Conservation (phyloP, 331 rosid genomes). For the Stylosanthes scabra region DNA sequence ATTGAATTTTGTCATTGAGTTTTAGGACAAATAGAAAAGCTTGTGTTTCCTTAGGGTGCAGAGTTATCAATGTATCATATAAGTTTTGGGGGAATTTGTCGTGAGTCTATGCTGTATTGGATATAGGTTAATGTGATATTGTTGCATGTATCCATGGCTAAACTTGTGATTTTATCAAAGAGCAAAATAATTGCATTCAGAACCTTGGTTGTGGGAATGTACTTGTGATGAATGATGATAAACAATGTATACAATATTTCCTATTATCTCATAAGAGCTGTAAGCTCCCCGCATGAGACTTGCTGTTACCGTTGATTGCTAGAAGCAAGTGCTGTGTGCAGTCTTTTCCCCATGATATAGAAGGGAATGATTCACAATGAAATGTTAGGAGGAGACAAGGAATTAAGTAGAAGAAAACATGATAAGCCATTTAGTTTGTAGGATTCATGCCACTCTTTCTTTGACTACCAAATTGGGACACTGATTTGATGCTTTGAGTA, state of each 20-base stretch:
- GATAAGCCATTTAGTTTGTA: not conserved
- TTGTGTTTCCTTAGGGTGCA: slow-evolving; percentile 14
- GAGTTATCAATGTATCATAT: not conserved
- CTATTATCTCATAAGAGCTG: too few relatives aligned
- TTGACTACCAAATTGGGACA: not conserved
- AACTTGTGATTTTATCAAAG: slow-evolving; percentile 3
- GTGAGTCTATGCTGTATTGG: not conserved
- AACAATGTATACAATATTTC: not conserved
- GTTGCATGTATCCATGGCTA: not conserved
- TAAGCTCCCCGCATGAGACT: not conserved
- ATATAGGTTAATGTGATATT: slow-evolving; percentile 13
- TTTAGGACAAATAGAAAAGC: slow-evolving; percentile 7
- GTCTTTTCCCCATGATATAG: slow-evolving; percentile 9
- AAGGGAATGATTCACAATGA: not conserved
- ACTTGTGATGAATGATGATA: slow-evolving; percentile 2
- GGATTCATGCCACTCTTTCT: not conserved
- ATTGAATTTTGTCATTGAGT: slow-evolving; percentile 20
- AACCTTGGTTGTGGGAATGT: not conserved
- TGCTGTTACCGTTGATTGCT: slow-evolving; percentile 2
- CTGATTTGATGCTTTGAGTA: too few relatives aligned
- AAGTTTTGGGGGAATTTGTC: not conserved
- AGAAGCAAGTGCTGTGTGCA: not conserved
- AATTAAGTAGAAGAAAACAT: not conserved
- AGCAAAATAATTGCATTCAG: slow-evolving; percentile 5
- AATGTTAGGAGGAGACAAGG: not conserved